Base-by-base conservation (phyloP, 805 yeast genomes). In the Starmerella vaccinii region DNA sequence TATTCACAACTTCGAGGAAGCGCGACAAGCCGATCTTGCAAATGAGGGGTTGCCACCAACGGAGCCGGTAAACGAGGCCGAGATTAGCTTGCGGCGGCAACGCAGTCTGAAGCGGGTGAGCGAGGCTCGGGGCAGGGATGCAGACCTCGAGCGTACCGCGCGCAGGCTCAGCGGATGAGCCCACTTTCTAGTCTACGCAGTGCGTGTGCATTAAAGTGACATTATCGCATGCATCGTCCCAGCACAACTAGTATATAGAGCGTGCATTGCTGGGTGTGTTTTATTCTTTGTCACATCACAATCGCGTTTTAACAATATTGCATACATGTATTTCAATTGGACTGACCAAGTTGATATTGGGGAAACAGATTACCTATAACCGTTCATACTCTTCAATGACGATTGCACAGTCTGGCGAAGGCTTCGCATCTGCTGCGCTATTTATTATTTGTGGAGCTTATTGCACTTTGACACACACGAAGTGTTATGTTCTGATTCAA, bases 41-140 rank as follows among this genome's bases (percentile, higher is more conserved):
- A 92, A 90, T 65, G 98, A 90, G 71, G 82, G 84, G 22, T 65
- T 90, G 62, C 98, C 98, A 1, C 97, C 97, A 3, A 39, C 18
- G 24, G 66, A 80, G 4, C 68, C 71, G 3, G 84, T 78, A 47
- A 37, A 74, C 27, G 70, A 59, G 56, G 68, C 63, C 60, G 63
- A 63, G 58, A 77, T 70, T 63, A 71, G 65, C 61, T 61, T 51
- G 74, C 73, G 60, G 66, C 77, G 65, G 71, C 72, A 53, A 37
- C 51, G 47, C 43, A 53, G 57, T 23, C 46, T 48, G 37, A 50
- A 53, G 38, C 48, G 51, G 7, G 47, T 48, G 35, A 48, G 42
- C 37, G 34, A 23, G 29, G 47, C 37, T 3, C 35, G 42, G 8
- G 46, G 46, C 23, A 16, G 45, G n/a, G 45, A 41, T 34, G 34